Evolutionary conservation across 352 stramenopile species (phyloP), one percentile per base, ranked within the genome.

Genomic region (Phytophthora hibernalis): DNA sequence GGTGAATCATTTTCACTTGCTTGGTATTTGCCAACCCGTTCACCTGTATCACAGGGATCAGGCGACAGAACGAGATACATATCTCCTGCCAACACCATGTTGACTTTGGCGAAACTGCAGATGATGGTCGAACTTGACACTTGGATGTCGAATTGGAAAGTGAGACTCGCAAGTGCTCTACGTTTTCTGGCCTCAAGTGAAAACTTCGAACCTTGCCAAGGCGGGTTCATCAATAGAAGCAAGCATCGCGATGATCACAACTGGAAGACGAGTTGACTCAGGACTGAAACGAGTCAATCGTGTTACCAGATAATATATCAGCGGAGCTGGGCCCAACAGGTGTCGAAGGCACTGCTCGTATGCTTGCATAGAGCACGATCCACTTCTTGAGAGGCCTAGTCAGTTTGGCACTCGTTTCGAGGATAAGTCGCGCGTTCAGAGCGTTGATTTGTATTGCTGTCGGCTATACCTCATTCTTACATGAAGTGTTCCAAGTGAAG

Each of bases 21-120:
- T 28, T 50, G 44, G 18, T 58, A 66, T 18, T 28, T 62, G 8
- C 47, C 38, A 21, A 7, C 54, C 26, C 61, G 54, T 44, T 66
- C 54, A 1, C 47, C 66, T 2, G 60, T 58, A 21, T 66, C 60
- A 30, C 54, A 74, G n/a, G 60, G 65, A 24, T 66, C 65, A 7
- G 65, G 65, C 1, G 65, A 74, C 15, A 66, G 54, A 1, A 65
- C 31, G 53, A 74, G 66, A 40, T 74, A 74, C 60, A 74, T 70
- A 33, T 74, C 66, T 48, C 43, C 59, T 42, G 26, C 59, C 13
- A 72, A 18, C 28, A 64, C 58, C 58, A 69, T 73, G 21, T 28
- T 28, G 40, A 26, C n/a, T 47, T 47, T 28, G n/a, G 37, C 7
- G 37, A 44, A 8, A 10, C 37, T 47, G 40, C n/a, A 44, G 37